phyloP scores from a whole-genome alignment of 306 rosid genomes.

The Fagus sylvatica region DNA sequence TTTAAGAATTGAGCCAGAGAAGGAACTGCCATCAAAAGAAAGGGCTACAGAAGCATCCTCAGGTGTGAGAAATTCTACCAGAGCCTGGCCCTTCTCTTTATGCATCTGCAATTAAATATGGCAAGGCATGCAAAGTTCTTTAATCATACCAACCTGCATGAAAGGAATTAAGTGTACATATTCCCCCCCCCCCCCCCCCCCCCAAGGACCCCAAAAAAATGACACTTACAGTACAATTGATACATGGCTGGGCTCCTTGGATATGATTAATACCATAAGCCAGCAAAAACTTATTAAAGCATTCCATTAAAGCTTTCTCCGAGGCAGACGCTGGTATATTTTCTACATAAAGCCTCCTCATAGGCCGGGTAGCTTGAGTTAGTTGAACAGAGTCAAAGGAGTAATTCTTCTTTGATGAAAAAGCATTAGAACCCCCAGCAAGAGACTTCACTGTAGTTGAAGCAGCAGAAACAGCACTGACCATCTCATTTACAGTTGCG shows the following conservation, averaged over 20 bases:
- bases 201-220: background rate
- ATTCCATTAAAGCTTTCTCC: constrained; percentile 74
- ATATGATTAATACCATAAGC: constrained; percentile 58
- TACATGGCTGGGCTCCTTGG: constrained; percentile 78
- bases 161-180: constrained; percentile 7
- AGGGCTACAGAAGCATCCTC: constrained; percentile 91
- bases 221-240: constrained; percentile 81
- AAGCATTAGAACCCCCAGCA: constrained; percentile 34
- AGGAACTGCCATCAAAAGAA: constrained; percentile 72
- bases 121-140: constrained; percentile 21
- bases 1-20: constrained; percentile 69
- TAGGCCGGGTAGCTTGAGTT: constrained; percentile 90
- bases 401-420: constrained; percentile 49
- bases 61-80: constrained; percentile 87
- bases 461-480: constrained; percentile 43
- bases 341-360: constrained; percentile 93
- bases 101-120: constrained; percentile 61
- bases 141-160: constrained; percentile 1
- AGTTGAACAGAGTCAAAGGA: constrained; percentile 73
- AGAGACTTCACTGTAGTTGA: constrained; percentile 40
- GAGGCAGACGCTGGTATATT: constrained; percentile 75
- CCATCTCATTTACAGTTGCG: constrained; percentile 46
- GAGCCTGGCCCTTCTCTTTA: constrained; percentile 84
- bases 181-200: background rate
- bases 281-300: constrained; percentile 65